Evolutionary conservation across 2,329 filamentous ascomycete species (phyloP), one percentile per base, ranked within the genome.

Genomic region (Onygenales sp.): DNA sequence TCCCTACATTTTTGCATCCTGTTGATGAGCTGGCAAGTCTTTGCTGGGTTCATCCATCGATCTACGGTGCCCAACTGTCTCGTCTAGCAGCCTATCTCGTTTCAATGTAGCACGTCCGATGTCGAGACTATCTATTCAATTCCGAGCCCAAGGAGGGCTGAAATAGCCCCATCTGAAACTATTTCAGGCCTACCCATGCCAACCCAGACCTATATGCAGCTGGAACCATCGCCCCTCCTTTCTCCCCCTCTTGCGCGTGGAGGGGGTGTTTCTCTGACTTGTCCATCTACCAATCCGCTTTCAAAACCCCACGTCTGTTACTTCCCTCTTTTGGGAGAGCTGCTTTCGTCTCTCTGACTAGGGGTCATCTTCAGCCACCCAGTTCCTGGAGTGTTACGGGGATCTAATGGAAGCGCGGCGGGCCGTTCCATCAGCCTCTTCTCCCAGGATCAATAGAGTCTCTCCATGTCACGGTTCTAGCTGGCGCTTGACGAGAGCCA

Each of bases 361-460:
- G 34, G 36, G 36, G 33, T 9, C 46, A 32, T 48, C 47, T 51
- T 53, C 50, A 43, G 42, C 53, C 48, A 51, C 52, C 52, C 42
- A 52, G 56, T 52, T 52, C 46, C 42, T 54, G 51, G 39, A 51
- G 51, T 52, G 56, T 50, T 52, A 54, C 52, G 52, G 50, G 54
- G 52, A 62, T 62, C 67, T 61, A 66, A 65, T 70, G 64, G 67
- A 64, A 67, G 67, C 70, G 69, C 69, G 66, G 67, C 70, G 70
- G 70, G 64, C 70, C 70, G 70, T 71, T 67, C 70, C 70, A 71
- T 68, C 67, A 55, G 51, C 57, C 55, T 53, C 37, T 27, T 69
- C 21, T 27, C 70, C 67, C 65, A 67, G 68, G 68, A 70, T 66
- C 58, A 64, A 70, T 65, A 58, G 34, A 62, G 58, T 61, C 57